Conservation (phyloP, 2,329 filamentous ascomycete genomes). For the Penicillium sp. region DNA sequence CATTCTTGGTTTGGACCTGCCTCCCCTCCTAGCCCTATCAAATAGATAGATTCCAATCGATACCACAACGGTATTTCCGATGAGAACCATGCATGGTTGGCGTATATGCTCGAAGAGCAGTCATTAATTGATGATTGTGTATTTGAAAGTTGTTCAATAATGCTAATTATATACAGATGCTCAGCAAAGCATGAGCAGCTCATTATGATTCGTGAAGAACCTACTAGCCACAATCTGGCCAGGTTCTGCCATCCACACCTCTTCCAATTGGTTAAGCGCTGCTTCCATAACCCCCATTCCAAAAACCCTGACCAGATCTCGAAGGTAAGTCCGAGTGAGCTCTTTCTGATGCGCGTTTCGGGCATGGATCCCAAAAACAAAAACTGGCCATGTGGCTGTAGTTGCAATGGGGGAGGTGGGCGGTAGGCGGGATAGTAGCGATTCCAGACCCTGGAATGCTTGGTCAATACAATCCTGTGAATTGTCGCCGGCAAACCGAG, state of each 20-base stretch:
- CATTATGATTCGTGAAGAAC: slow-evolving; percentile 16
- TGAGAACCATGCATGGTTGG: no score
- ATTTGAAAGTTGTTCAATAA: neutral
- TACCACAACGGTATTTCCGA: no score
- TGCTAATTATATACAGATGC: neutral
- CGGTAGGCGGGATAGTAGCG: slow-evolving; percentile 10
- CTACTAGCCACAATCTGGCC: slow-evolving; percentile 6
- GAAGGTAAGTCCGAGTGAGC: slow-evolving; percentile 11
- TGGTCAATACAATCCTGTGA: slow-evolving; percentile 1
- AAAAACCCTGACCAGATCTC: slow-evolving; percentile 10
- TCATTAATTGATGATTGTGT: no score
- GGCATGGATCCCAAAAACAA: slow-evolving; percentile 18
- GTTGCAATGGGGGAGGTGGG: slow-evolving; percentile 17
- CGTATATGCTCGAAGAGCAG: no score
- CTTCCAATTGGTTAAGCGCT: slow-evolving; percentile 13
- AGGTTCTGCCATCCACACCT: slow-evolving; percentile 11
- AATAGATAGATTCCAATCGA: no score
- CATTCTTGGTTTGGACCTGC: no score
- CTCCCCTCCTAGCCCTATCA: no score
- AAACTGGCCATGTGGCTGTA: slow-evolving; percentile 19
- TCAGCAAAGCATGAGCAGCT: slow-evolving; percentile 17
- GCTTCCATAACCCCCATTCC: slow-evolving; percentile 22
- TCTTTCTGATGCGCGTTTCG: slow-evolving; percentile 2
- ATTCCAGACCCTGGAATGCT: slow-evolving; percentile 11
- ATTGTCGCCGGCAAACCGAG: slow-evolving; percentile 5